Conservation (phyloP, 345 rosid species). For the Nasturtium officinale region DNA sequence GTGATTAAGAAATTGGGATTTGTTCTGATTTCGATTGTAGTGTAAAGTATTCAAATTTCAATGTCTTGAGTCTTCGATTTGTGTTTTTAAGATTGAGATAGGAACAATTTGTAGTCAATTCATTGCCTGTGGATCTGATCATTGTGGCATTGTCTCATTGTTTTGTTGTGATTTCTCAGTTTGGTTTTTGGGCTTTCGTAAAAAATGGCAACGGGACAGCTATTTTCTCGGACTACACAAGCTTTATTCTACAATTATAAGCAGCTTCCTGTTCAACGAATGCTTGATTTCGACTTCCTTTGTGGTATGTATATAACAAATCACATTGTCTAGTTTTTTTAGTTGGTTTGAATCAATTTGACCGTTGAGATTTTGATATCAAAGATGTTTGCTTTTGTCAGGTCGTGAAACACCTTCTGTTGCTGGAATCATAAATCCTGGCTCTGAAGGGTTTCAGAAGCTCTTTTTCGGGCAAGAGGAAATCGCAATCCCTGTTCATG, state of each 20-base stretch:
- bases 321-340: not conserved
- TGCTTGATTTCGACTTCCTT: conserved; percentile 99
- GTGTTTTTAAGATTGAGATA: conserved; percentile 5
- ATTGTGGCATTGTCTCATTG: not conserved
- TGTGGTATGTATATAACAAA: conserved; percentile 53
- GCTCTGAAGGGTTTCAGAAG: conserved; percentile 96
- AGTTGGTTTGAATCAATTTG: conserved; percentile 17
- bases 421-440: conserved; percentile 95
- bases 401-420: conserved; percentile 98
- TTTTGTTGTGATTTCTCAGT: conserved; percentile 40
- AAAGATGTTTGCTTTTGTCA: conserved; percentile 34
- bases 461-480: conserved; percentile 98
- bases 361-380: not conserved
- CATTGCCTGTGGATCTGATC: conserved; percentile 33
- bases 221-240: conserved; percentile 88
- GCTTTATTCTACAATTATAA: conserved; percentile 92
- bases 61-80: not conserved
- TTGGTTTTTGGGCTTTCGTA: conserved; percentile 34
- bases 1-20: not conserved
- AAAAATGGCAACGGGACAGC: conserved; percentile 90
- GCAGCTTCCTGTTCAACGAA: conserved; percentile 97
- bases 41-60: conserved; percentile 13
- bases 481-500: conserved; percentile 98
- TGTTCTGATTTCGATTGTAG: not conserved
- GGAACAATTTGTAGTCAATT: not conserved